Base-by-base conservation (phyloP, 768 basidiomycete species). In the Rickenella mellea region DNA sequence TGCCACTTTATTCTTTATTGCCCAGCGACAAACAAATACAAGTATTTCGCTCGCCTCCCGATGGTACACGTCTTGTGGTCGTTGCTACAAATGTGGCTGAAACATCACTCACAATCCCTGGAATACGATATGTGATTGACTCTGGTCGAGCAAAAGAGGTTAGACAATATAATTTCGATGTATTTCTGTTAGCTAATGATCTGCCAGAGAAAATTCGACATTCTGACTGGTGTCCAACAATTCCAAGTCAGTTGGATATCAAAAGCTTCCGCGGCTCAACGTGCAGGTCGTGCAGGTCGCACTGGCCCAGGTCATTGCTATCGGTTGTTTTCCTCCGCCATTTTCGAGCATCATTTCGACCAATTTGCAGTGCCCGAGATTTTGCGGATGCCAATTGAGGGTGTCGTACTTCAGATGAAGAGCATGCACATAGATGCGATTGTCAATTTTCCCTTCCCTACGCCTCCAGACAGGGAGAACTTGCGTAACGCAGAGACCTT, bases 271-370 rank as follows among this genome's bases (percentile, higher is more conserved):
- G 91, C 92, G 0, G 74, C 87, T 1, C 96, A 99, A 56, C 75
- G 96, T 46, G 83, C 96, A 3, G 96, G 96, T 56, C 84, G 96
- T 55, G 96, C 96, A 0, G 96, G 96, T 9, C 89, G 96, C 46
- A 97, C 91, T 11, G 94, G 96, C 3, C 94, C 96, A 11, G 96
- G 96, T 21, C 96, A 98, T 61, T 98, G 96, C 62, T 98, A 98
- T 59, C 78, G 96, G 28, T 76, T 98, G 10, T 98, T 94, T 65
- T 97, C 94, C 6, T 93, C 90, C 7, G 89, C 93, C 12, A 71
- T 99, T 11, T 98, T 76, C 60, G 96, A 98, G 57, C 78, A 93
- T 55, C 78, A 94, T 60, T 94, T 98, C 55, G 82, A 86, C 25
- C 64, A 78, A 44, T 94, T 94, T 60, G 73, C 88, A 0, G 67